Evolutionary conservation across 176 grass and related monocot species (phyloP).

Genomic region (Canna indica): DNA sequence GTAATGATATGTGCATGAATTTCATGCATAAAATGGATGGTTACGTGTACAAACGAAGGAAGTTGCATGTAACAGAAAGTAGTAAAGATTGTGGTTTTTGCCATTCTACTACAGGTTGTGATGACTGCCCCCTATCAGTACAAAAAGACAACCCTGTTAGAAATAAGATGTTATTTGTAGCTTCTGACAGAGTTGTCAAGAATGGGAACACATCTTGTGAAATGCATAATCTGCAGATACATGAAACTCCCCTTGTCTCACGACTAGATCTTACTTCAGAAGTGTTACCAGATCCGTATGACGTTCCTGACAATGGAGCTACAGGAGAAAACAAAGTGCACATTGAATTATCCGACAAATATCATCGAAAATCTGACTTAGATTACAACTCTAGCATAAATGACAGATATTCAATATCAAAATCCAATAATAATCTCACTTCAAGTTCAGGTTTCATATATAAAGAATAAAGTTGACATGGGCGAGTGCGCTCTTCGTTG

Average conservation of each 20-base stretch:
- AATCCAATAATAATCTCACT: conserved; percentile 24
- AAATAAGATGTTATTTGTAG: conserved; percentile 12
- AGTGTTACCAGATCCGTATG: background rate
- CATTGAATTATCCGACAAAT: background rate
- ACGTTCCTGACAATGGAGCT: background rate
- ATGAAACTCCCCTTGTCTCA: background rate
- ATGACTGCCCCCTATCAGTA: conserved; percentile 27
- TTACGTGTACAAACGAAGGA: conserved; percentile 52
- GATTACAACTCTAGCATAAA: conserved; percentile 19
- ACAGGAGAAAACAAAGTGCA: background rate
- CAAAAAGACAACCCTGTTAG: background rate
- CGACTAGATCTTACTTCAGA: background rate
- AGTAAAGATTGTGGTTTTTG: conserved; percentile 9
- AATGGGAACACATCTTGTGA: conserved; percentile 21
- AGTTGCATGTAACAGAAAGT: conserved; percentile 31
- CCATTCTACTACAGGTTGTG: conserved; percentile 14
- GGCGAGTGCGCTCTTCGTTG: conserved; percentile 45
- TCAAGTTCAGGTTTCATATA: background rate
- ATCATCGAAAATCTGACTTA: background rate
- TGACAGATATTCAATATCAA: conserved; percentile 7
- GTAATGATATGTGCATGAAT: conserved; percentile 36
- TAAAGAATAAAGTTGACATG: conserved; percentile 26
- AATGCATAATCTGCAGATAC: background rate
- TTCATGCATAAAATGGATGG: conserved; percentile 39
- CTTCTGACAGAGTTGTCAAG: conserved; percentile 13